Evolutionary conservation across 1,139 yeast species (phyloP).

Genomic region (Candida albicans): DNA sequence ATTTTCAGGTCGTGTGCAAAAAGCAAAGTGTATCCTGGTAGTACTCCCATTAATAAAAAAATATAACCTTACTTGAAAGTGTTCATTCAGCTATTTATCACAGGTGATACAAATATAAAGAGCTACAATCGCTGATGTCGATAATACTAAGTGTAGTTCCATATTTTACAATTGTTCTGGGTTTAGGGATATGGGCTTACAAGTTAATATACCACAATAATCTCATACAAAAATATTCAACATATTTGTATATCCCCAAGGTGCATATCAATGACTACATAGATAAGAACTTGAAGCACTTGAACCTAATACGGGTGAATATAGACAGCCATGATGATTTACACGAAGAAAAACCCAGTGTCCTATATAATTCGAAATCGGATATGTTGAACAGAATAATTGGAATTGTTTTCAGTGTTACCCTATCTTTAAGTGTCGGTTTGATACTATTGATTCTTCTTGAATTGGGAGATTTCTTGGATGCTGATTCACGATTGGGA

Average conservation of each 20-base stretch:
- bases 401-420: slow-evolving; percentile 30
- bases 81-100: too few relatives aligned
- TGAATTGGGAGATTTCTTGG: slow-evolving; percentile 32
- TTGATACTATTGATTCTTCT: slow-evolving; percentile 39
- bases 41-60: neutral
- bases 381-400: slow-evolving; percentile 16
- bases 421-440: slow-evolving; percentile 33
- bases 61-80: neutral
- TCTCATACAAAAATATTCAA: slow-evolving; percentile 25
- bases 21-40: neutral
- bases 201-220: slow-evolving; percentile 26
- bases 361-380: neutral
- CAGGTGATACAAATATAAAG: too few relatives aligned
- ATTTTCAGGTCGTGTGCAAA: neutral
- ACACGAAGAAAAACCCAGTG: slow-evolving; percentile 7
- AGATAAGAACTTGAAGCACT: slow-evolving; percentile 15
- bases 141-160: slow-evolving; percentile 7
- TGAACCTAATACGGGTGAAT: slow-evolving; percentile 20
- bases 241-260: slow-evolving; percentile 19
- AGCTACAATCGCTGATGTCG: neutral
- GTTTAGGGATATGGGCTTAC: slow-evolving; percentile 22
- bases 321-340: slow-evolving; percentile 17
- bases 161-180: slow-evolving; percentile 8
- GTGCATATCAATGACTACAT: slow-evolving; percentile 24
- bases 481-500: slow-evolving; percentile 22